A percentile compares a stretch with the other conserved stretches of the same genome.
phyloP scores from a whole-genome alignment of 2,329 filamentous ascomycete species.

The Claviceps fusiformis region DNA sequence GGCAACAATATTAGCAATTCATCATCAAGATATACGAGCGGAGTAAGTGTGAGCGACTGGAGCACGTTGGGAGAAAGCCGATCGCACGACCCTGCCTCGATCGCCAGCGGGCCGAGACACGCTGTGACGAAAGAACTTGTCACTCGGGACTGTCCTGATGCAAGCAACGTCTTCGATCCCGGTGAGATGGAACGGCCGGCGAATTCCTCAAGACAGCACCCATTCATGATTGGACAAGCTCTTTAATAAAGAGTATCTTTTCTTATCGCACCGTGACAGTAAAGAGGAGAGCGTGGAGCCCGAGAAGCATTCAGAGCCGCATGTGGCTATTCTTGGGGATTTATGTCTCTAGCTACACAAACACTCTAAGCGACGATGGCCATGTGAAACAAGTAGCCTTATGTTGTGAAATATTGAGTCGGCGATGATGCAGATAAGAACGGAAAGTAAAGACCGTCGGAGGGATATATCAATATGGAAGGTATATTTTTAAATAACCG shows the following conservation, averaged over 20 bases:
- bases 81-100: not conserved
- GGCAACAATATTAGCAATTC: constrained; percentile 27
- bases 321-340: no score
- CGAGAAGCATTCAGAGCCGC: not conserved
- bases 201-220: not conserved
- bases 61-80: constrained; percentile 15
- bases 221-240: constrained; percentile 1
- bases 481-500: no score
- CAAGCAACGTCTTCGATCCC: not conserved
- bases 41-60: constrained; percentile 30
- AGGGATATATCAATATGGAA: no score
- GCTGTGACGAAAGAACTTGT: not conserved
- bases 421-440: no score
- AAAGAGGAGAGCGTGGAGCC: not conserved
- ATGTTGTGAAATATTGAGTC: no score
- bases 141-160: not conserved
- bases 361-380: no score
- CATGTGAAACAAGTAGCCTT: no score
- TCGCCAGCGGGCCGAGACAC: not conserved
- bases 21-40: constrained; percentile 36
- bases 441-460: no score
- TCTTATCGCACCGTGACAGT: not conserved
- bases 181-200: not conserved
- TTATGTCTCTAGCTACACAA: no score
- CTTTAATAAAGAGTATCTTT: not conserved